Base-by-base conservation (phyloP, 805 yeast species). In the Metschnikowia koreensis region DNA sequence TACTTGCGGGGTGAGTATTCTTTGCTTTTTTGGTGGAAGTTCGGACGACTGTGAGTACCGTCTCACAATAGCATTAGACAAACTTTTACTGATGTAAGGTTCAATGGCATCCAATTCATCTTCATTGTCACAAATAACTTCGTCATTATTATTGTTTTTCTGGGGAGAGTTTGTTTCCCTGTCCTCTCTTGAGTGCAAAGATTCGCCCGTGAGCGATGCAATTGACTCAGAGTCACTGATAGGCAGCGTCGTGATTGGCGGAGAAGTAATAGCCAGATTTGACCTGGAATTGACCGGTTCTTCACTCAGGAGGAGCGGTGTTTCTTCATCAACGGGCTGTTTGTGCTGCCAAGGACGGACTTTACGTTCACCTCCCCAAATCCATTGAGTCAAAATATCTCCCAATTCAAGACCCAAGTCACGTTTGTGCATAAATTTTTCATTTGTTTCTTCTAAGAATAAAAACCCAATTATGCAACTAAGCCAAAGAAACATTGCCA, bases 401-500 rank as follows among this genome's bases (percentile, higher is more conserved):
- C 84, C 84, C 11, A 72, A 26, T 27, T 70, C 77, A 5, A 80
- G 58, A 5, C 83, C 81, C 37, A 61, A 53, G 60, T 82, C 85
- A 48, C 67, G 69, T 46, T 71, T 65, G 45, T 65, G 54, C 52
- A 68, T 71, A 38, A 66, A 62, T 17, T 63, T 60, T 13, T 69
- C 74, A 56, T 79, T 82, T 3, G 84, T 80, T 60, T 81, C 86
- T 54, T 80, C 83, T 39, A 81, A 63, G 54, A 81, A 81, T 41
- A 82, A 67, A 44, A 76, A 58, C 2, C 79, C 77, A 39, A 68
- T 51, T 1, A 71, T 11, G 38, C 74, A 52, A 44, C 82, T 71
- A 33, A 62, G 45, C 42, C 69, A 44, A 16, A 80, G 62, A 45
- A 75, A 62, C 1, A 53, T 1, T 4, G 80, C 68, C 13, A 81